A percentile compares a stretch with the other conserved stretches of the same genome.
phyloP scores from a whole-genome alignment of 768 basidiomycete genomes.

The Termitomyces sp. region DNA sequence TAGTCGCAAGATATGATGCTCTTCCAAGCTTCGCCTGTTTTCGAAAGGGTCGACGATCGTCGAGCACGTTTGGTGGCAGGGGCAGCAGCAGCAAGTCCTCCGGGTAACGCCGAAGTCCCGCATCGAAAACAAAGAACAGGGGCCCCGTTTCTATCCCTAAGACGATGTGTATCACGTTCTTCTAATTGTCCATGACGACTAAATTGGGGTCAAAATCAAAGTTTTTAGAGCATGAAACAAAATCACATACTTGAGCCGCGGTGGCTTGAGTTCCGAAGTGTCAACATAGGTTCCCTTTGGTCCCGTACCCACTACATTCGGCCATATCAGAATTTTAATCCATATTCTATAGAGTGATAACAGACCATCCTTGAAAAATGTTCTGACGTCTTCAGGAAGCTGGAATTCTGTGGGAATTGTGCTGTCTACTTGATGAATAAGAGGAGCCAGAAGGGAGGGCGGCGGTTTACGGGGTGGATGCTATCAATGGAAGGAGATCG shows the following conservation, averaged over 20 bases:
- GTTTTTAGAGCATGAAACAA: conserved; percentile 2
- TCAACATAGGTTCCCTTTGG: conserved; percentile 83
- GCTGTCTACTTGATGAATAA: conserved; percentile 64
- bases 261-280: conserved; percentile 66
- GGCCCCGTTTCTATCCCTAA: conserved; percentile 78
- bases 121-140: conserved; percentile 91
- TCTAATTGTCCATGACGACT: conserved; percentile 87
- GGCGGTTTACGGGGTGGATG: conserved; percentile 64
- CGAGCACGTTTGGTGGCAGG: conserved; percentile 52
- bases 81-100: conserved; percentile 41
- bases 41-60: conserved; percentile 33
- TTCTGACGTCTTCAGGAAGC: conserved; percentile 79
- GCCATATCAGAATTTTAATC: conserved; percentile 10
- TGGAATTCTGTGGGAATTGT: conserved; percentile 78
- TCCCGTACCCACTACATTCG: conserved; percentile 62
- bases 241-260: conserved; percentile 72
- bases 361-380: conserved; percentile 84
- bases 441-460: conserved; percentile 60
- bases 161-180: conserved; percentile 82
- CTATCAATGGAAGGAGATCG: conserved; percentile 28
- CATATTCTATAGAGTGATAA: conserved; percentile 10
- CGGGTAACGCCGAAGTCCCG: conserved; percentile 70
- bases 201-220: conserved; percentile 7
- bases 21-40: conserved; percentile 53
- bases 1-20: conserved; percentile 92